Conservation (phyloP, 208 protist species). For the Naegleria gruberi region DNA sequence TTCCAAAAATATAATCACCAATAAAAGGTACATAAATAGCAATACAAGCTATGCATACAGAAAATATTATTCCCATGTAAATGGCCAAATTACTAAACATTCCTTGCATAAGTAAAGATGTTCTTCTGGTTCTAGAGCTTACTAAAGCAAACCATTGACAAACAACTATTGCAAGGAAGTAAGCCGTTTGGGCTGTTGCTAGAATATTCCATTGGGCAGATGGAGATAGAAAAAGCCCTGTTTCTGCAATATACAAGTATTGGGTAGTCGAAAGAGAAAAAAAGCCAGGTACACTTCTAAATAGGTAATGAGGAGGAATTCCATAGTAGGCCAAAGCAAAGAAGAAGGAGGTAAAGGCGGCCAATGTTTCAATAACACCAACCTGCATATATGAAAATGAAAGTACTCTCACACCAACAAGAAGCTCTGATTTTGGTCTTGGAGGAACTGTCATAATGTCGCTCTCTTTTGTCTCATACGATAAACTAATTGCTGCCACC, state of each 20-base stretch:
- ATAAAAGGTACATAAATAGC: conserved; percentile 29
- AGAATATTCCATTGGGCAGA: conserved; percentile 17
- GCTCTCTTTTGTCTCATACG: conserved; percentile 54
- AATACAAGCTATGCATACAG: conserved; percentile 14
- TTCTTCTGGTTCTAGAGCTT: conserved; percentile 28
- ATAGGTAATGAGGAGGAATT: conserved; percentile 16
- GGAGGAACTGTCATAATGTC: conserved; percentile 61
- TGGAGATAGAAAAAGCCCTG: not conserved
- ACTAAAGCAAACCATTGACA: conserved; percentile 50
- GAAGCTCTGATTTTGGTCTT: conserved; percentile 39
- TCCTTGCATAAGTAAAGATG: conserved; percentile 23
- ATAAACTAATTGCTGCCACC: conserved; percentile 42
- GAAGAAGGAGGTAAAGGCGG: conserved; percentile 52
- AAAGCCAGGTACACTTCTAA: too few species aligned
- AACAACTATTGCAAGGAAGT: conserved; percentile 56
- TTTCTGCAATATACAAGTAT: not conserved
- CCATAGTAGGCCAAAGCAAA: conserved; percentile 37
- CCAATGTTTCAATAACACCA: conserved; percentile 49
- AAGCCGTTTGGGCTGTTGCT: conserved; percentile 50
- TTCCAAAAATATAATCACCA: not conserved
- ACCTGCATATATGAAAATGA: conserved; percentile 57
- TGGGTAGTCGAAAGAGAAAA: not conserved
- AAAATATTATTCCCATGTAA: conserved; percentile 1
- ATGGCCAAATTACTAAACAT: not conserved
- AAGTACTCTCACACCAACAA: conserved; percentile 52